These are phyloP conservation scores for Dactylonectria estremocensis DNA, from an alignment of 2,329 filamentous ascomycete genomes.

Conservation along the genomic window DNA sequence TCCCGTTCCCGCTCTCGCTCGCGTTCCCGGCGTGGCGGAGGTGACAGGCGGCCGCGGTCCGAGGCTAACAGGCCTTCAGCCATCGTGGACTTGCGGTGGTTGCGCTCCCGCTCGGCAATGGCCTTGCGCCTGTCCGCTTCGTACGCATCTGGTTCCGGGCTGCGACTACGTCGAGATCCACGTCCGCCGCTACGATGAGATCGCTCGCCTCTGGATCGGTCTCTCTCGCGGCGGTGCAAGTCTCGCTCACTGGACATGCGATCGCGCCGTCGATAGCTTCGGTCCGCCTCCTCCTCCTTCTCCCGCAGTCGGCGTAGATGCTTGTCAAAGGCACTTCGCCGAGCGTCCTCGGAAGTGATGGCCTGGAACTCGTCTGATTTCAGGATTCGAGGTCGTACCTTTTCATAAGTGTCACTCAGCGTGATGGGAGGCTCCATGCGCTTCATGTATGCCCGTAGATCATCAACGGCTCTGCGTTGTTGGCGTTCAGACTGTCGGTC, in stretches of 20 bases:
- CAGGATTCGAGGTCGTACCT: slow-evolving; percentile 84
- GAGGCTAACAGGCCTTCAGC: slow-evolving; percentile 73
- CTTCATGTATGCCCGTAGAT: slow-evolving; percentile 88
- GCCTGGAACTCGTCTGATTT: slow-evolving; percentile 88
- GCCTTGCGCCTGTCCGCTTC: slow-evolving; percentile 96
- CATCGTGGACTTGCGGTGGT: slow-evolving; percentile 86
- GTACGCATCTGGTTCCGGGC: slow-evolving; percentile 93
- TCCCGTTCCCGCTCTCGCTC: slow-evolving; percentile 60
- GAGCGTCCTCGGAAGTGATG: slow-evolving; percentile 85
- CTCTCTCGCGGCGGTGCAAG: slow-evolving; percentile 74
- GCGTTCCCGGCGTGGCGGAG: slow-evolving; percentile 59
- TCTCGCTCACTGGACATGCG: slow-evolving; percentile 68
- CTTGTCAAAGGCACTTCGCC: slow-evolving; percentile 91
- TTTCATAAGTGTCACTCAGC: slow-evolving; percentile 87
- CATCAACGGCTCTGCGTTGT: slow-evolving; percentile 87
- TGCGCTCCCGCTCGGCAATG: slow-evolving; percentile 93
- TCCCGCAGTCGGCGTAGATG: slow-evolving; percentile 91
- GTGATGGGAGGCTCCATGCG: slow-evolving; percentile 88
- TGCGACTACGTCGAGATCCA: slow-evolving; percentile 79
- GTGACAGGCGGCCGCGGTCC: slow-evolving; percentile 64
- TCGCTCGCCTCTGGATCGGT: slow-evolving; percentile 72
- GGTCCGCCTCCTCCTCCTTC: slow-evolving; percentile 87
- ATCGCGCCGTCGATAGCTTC: slow-evolving; percentile 71
- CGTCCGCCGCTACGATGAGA: slow-evolving; percentile 72
- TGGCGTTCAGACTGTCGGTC: slow-evolving; percentile 89